Evolutionary conservation across 116 monocot genomes (phyloP).

Genomic region (Papilionanthe hybrid): DNA sequence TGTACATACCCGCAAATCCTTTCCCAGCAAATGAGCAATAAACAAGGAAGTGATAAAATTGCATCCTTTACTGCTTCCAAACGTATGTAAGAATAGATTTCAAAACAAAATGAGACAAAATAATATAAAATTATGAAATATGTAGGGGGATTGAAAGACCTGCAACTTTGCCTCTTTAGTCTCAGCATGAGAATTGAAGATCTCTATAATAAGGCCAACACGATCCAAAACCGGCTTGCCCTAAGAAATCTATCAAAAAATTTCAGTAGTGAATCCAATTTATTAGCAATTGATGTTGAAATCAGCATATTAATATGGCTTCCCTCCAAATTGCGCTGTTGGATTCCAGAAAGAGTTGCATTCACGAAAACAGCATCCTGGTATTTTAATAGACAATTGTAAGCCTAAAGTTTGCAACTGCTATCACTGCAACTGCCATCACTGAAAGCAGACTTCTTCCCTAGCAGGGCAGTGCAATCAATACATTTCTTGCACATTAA

Average conservation of each 20-base stretch:
- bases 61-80: not conserved
- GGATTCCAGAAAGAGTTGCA: slow-evolving; percentile 87
- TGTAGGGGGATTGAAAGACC: slow-evolving; percentile 29
- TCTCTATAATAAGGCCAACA: slow-evolving; percentile 89
- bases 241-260: slow-evolving; percentile 57
- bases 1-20: slow-evolving; percentile 29
- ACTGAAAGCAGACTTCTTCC: too few relatives aligned
- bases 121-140: slow-evolving; percentile 3
- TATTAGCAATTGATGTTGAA: slow-evolving; percentile 1
- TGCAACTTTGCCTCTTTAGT: slow-evolving; percentile 99
- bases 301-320: not conserved
- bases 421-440: too few relatives aligned
- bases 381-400: too few relatives aligned
- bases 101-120: not conserved
- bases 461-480: too few relatives aligned
- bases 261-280: not conserved
- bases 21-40: not conserved
- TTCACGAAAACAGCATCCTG: slow-evolving; percentile 96
- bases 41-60: not conserved
- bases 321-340: slow-evolving; percentile 95
- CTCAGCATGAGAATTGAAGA: slow-evolving; percentile 98
- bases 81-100: not conserved
- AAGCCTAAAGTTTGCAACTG: too few relatives aligned
- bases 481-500: too few relatives aligned
- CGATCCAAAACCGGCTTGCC: slow-evolving; percentile 91